Conservation (phyloP, 768 basidiomycete genomes). For the Boletus fagicola region DNA sequence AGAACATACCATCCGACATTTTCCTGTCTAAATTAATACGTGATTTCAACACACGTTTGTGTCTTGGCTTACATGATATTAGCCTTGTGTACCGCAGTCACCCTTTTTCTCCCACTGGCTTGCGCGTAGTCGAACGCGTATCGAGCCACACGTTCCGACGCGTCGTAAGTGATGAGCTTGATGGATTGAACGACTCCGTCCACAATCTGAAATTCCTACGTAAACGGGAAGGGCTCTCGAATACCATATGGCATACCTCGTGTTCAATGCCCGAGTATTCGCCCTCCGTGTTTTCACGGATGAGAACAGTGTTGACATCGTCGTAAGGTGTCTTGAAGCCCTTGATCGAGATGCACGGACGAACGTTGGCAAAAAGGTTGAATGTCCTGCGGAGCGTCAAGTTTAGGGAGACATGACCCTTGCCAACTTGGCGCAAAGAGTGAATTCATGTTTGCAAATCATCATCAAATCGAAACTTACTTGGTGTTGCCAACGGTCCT, state of each 20-base stretch:
- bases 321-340: constrained; percentile 99
- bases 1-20: constrained; percentile 99
- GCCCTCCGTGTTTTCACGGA: constrained; percentile 99
- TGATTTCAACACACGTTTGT: not conserved
- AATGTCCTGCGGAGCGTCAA: constrained; percentile 95
- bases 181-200: constrained; percentile 99
- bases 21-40: constrained; percentile 59
- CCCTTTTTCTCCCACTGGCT: constrained; percentile 79
- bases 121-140: constrained; percentile 99
- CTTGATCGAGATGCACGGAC: constrained; percentile 92
- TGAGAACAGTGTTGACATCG: constrained; percentile 95
- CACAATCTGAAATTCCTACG: constrained; percentile 58
- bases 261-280: constrained; percentile 99
- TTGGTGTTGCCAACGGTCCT: constrained; percentile 97
- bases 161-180: constrained; percentile 99
- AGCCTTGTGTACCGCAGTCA: constrained; percentile 99
- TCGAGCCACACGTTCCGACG: constrained; percentile 96
- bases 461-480: constrained; percentile 48
- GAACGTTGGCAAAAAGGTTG: constrained; percentile 97
- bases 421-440: constrained; percentile 67
- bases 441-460: constrained; percentile 13
- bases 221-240: constrained; percentile 11
- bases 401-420: constrained; percentile 98
- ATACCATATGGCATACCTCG: constrained; percentile 55
- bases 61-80: constrained; percentile 83